A percentile compares a stretch with the other conserved stretches of the same genome.
Conservation (phyloP, 2,329 filamentous ascomycete species). For the Talaromyces verruculosus region DNA sequence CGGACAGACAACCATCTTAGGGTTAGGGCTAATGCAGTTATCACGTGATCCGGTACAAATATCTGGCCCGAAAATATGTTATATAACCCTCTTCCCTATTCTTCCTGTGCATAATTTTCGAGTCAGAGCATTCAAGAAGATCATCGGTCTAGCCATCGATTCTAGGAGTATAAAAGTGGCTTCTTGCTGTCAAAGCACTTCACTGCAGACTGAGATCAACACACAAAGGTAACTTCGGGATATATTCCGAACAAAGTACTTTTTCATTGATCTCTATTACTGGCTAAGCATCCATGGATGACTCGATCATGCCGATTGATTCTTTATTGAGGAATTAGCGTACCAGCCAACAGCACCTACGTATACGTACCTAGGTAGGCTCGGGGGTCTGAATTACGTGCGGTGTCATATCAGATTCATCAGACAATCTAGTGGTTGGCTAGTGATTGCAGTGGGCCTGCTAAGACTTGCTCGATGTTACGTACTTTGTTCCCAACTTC, state of each 20-base stretch:
- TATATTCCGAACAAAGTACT: not conserved
- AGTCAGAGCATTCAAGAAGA: not conserved
- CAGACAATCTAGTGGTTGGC: not conserved
- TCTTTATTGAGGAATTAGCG: not conserved
- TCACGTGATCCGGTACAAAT: not conserved
- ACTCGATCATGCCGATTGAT: not conserved
- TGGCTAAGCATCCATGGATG: not conserved
- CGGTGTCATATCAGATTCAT: conserved; percentile 9
- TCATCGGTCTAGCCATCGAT: not conserved
- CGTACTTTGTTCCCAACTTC: not conserved
- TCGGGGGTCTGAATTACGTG: not conserved
- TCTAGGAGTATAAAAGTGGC: not conserved
- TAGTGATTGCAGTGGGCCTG: conserved; percentile 9
- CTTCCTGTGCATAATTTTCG: not conserved
- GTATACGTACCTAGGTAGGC: not conserved
- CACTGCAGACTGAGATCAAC: not conserved
- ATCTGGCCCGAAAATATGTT: not conserved
- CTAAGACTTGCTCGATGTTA: not conserved
- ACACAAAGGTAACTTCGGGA: not conserved
- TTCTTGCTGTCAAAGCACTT: not conserved
- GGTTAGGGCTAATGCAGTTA: not conserved
- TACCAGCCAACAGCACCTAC: not conserved
- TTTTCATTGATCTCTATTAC: not conserved
- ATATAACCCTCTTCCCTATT: not conserved
- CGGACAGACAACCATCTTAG: not conserved